phyloP scores from a whole-genome alignment of 345 rosid genomes.

The Excoecaria cochinchinensis region DNA sequence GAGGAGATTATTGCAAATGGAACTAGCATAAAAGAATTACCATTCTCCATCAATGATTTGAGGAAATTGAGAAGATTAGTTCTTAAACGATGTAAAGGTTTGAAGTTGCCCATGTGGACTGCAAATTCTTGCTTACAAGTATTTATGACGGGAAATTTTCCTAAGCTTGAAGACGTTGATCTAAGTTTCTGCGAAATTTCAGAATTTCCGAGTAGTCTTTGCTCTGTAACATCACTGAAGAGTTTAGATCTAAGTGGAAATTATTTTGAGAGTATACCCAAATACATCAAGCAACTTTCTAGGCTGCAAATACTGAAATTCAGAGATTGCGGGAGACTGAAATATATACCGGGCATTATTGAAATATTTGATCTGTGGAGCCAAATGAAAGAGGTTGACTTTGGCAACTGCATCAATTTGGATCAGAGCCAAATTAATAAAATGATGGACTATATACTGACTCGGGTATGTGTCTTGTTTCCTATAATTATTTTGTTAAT shows the following conservation, averaged over 20 bases:
- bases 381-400: no score
- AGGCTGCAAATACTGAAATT: neutral
- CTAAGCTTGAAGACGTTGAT: neutral
- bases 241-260: neutral
- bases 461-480: no score
- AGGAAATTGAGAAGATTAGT: neutral
- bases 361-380: neutral
- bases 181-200: neutral
- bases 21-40: no score
- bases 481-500: no score
- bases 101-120: neutral
- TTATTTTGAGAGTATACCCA: constrained; percentile 2
- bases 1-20: no score
- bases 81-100: neutral
- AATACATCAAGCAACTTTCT: constrained; percentile 9
- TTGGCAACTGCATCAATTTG: no score
- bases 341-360: neutral
- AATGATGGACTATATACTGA: no score
- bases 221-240: neutral
- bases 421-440: no score
- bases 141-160: neutral
- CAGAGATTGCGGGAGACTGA: neutral
- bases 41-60: no score
- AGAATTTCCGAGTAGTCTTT: neutral
- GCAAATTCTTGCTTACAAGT: no score